A percentile compares a stretch with the other conserved stretches of the same genome.
Evolutionary conservation across 768 basidiomycete species (phyloP).

Genomic region (Udeniomyces megalosporus): DNA sequence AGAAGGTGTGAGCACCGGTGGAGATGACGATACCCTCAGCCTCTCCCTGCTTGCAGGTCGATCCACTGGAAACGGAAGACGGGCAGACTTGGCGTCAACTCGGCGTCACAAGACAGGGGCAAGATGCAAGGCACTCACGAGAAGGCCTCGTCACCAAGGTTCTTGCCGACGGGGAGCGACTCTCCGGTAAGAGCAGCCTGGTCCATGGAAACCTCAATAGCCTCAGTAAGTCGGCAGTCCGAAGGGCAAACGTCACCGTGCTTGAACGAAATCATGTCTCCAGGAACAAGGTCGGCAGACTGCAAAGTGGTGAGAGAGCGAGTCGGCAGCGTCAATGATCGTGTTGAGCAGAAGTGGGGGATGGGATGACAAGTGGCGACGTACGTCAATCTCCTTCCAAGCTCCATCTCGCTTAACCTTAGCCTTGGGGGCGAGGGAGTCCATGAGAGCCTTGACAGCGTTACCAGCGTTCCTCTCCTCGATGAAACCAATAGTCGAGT

Average conservation of each 20-base stretch:
- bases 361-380: not conserved
- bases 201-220: slow-evolving; percentile 95
- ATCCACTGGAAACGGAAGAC: slow-evolving; percentile 43
- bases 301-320: not conserved
- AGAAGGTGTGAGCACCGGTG: slow-evolving; percentile 88
- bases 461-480: slow-evolving; percentile 95
- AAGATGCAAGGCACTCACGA: slow-evolving; percentile 47
- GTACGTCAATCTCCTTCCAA: slow-evolving; percentile 70
- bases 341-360: not conserved
- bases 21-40: slow-evolving; percentile 98
- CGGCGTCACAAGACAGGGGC: not conserved
- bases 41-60: slow-evolving; percentile 97
- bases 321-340: not conserved
- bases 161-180: slow-evolving; percentile 84
- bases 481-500: slow-evolving; percentile 95
- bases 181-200: slow-evolving; percentile 97
- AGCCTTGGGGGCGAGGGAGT: slow-evolving; percentile 94
- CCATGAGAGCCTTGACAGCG: slow-evolving; percentile 98
- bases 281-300: slow-evolving; percentile 74
- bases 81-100: not conserved
- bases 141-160: slow-evolving; percentile 90
- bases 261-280: slow-evolving; percentile 94
- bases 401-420: slow-evolving; percentile 70
- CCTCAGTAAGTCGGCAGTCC: slow-evolving; percentile 89
- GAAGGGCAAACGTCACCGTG: slow-evolving; percentile 98